Conservation (phyloP, 106 monocot genomes). For the Dioscorea dumetorum region DNA sequence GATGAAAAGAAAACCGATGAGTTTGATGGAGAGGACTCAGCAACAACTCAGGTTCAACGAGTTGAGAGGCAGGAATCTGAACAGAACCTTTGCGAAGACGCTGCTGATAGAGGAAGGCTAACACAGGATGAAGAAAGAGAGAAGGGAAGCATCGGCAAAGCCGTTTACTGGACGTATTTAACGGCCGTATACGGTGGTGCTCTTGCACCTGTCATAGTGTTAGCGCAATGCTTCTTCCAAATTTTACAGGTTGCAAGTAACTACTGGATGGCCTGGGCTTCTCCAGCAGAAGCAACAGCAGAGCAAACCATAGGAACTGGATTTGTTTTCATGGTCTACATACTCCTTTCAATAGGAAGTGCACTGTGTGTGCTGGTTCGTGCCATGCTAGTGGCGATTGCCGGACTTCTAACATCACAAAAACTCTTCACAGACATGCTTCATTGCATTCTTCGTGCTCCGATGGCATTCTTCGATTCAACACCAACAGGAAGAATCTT, state of each 20-base stretch:
- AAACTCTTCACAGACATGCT: conserved; percentile 76
- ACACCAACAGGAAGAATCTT: conserved; percentile 85
- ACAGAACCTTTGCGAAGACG: conserved; percentile 42
- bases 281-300: conserved; percentile 54
- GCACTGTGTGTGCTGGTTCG: conserved; percentile 55
- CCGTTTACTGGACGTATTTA: conserved; percentile 75
- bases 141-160: conserved; percentile 76
- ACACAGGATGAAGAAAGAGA: conserved; percentile 84
- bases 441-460: conserved; percentile 56
- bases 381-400: conserved; percentile 46
- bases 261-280: conserved; percentile 95
- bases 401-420: conserved; percentile 63
- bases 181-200: conserved; percentile 62
- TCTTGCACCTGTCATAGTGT: conserved; percentile 54
- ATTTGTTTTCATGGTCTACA: conserved; percentile 70
- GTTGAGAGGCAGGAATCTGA: conserved; percentile 60
- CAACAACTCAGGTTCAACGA: conserved; percentile 36
- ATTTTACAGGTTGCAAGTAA: conserved; percentile 80
- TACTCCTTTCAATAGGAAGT: conserved; percentile 59
- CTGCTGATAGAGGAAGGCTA: conserved; percentile 53
- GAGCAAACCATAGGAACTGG: conserved; percentile 27
- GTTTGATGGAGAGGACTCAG: conserved; percentile 28
- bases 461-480: conserved; percentile 88
- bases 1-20: conserved; percentile 14
- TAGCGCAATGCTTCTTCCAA: conserved; percentile 65